These are phyloP conservation scores for Camptophora hylomeconis DNA, from an alignment of 2,329 filamentous ascomycete genomes.

Conservation along the genomic window DNA sequence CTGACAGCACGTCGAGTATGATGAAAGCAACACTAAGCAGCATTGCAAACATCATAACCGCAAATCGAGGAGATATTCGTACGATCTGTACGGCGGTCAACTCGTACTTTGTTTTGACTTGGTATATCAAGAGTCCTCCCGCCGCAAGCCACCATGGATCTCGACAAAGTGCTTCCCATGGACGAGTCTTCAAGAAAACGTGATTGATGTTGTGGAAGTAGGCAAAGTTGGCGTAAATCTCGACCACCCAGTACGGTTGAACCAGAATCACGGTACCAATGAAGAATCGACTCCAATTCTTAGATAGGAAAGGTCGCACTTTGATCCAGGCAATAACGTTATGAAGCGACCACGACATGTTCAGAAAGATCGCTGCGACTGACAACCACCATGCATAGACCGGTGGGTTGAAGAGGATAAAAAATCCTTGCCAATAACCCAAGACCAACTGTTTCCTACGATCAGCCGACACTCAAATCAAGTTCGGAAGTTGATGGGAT, in stretches of 20 bases:
- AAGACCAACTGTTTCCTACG: constrained; percentile 30
- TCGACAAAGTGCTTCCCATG: constrained; percentile 42
- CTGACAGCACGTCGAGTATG: constrained; percentile 47
- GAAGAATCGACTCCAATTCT: constrained; percentile 35
- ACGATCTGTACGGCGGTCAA: constrained; percentile 45
- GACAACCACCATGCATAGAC: constrained; percentile 47
- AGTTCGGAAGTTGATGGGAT: constrained; percentile 5
- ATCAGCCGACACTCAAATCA: constrained; percentile 3
- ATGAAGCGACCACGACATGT: constrained; percentile 44
- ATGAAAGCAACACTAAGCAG: constrained; percentile 47
- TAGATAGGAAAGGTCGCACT: constrained; percentile 40
- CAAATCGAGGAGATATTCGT: constrained; percentile 50
- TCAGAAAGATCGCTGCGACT: constrained; percentile 41
- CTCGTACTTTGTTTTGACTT: constrained; percentile 45
- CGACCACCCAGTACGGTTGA: constrained; percentile 46
- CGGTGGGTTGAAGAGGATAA: constrained; percentile 39
- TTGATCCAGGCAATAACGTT: constrained; percentile 51
- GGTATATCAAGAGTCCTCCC: constrained; percentile 40
- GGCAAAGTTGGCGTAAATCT: constrained; percentile 47
- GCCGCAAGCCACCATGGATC: constrained; percentile 53
- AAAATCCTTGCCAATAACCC: constrained; percentile 41
- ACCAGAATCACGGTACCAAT: constrained; percentile 42
- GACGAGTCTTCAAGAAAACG: constrained; percentile 37
- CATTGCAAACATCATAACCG: constrained; percentile 49
- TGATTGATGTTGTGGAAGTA: constrained; percentile 39